Evolutionary conservation across 2,329 filamentous ascomycete genomes (phyloP), one percentile per base, ranked within the genome.

Genomic region (Pseudogymnoascus sp.): DNA sequence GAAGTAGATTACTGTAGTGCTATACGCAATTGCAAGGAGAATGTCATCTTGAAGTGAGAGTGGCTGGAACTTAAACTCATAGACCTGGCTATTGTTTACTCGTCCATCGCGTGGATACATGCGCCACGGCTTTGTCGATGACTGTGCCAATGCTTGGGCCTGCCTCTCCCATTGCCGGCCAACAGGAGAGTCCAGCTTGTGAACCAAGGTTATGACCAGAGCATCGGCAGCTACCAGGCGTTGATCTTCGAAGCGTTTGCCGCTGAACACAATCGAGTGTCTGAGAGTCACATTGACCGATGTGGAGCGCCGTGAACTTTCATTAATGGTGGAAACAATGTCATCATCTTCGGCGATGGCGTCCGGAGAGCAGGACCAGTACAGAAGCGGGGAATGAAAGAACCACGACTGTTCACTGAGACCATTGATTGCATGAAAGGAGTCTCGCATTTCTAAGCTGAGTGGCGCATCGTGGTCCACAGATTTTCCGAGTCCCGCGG

Each of bases 321-420:
- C 76, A 68, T 93, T 91, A 70, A 93, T 86, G 0, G 90, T 93
- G 1, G 75, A 74, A 2, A 92, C 73, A 11, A 92, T 80, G 71
- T 92, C 80, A 0, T 73, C 62, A 69, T 93, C 90, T 15, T 75
- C 72, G 26, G 82, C 72, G 60, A 93, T 83, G 6, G 74, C 75
- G 1, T 83, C 79, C 5, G 77, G 71, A n/a, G 80, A 89, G 71
- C 87, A 89, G 65, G 85, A 82, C 90, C 90, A 93, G 74, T 92
- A 93, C 74, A 91, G 86, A 62, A 93, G 76, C 1, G 90, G 89
- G n/a, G 90, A 93, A 69, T 93, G 89, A 71, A 90, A 90, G 68
- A 90, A 89, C 88, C 88, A 91, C 3, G 85, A 85, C 68, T 85
- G 77, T 67, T 85, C 82, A 3, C 80, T 84, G 35, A 85, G 73